Evolutionary conservation across 768 basidiomycete genomes (phyloP), one percentile per base, ranked within the genome.

Genomic region (Melanogaster broomeanus): DNA sequence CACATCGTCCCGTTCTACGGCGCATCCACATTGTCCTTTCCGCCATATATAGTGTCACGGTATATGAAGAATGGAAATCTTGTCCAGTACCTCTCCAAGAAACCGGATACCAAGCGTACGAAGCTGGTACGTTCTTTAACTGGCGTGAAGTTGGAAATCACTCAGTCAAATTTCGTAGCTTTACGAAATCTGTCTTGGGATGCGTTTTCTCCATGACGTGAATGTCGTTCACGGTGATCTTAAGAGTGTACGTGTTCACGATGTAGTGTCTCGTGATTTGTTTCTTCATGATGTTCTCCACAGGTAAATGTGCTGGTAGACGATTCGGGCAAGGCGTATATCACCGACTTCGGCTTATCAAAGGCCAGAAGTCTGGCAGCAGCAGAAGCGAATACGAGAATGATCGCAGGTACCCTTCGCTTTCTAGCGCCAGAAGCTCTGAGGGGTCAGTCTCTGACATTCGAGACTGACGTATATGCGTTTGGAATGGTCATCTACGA

Each of bases 271-370:
- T 51, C 18, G 37, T 27, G 25, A 27, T 4, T 27, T 27, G 4
- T 27, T 27, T 7, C 6, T 6, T 0, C n/a, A 2, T 6, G 10
- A 3, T 27, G 8, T 27, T 35, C 31, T 42, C 46, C n/a, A n/a
- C n/a, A 73, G 72, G 57, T 59, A 2, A 73, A 71, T 38, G 61
- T 72, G 6, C 53, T 73, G 5, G 59, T 73, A 27, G 61, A 67
- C 38, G 70, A 71, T 54, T 42, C 55, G 3, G 56, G 56, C 12
- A 60, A 68, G 18, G 70, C 68, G 6, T 55, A 64, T 39, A 55
- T 73, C 21, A 59, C 69, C 18, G 67, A 73, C 45, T 72, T 72
- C 46, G 72, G 72, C 21, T 55, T 73, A 7, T 62, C 70, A 0
- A 59, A 61, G 16, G 55, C 68, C 18, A 44, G 60, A 11, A 57